These are phyloP conservation scores for Aspergillus calidoustus DNA, from an alignment of 2,329 filamentous ascomycete genomes.

Conservation along the genomic window DNA sequence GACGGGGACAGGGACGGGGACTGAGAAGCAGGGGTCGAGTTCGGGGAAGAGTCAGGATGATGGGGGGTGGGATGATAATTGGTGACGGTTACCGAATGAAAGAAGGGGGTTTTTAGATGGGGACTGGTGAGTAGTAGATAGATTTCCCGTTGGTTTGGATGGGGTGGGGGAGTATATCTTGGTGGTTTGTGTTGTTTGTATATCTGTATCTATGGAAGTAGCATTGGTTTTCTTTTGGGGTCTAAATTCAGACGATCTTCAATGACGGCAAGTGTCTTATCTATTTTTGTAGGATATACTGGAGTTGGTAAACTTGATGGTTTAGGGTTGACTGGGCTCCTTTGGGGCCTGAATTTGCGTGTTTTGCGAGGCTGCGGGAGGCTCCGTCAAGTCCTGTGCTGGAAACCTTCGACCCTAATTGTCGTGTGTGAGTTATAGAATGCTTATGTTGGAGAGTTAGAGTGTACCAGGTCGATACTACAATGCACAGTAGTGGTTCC, in stretches of 20 bases:
- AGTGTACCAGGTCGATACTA: no score
- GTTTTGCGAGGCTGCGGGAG: no score
- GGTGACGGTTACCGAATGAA: conserved; percentile 31
- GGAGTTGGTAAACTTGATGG: no score
- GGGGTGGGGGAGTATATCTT: not conserved
- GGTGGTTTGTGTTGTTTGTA: not conserved
- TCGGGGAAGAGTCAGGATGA: conserved; percentile 58
- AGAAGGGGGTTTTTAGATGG: not conserved
- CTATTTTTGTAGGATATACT: not conserved
- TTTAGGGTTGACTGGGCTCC: no score
- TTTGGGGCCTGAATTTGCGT: no score
- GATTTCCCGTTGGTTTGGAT: not conserved
- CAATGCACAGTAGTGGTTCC: no score
- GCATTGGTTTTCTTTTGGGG: not conserved
- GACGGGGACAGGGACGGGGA: not conserved
- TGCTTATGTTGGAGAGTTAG: no score
- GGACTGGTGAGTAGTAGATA: conserved; percentile 3
- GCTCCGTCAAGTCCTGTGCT: no score
- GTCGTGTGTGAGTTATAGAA: no score
- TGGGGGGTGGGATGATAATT: conserved; percentile 58
- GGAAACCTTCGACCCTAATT: no score
- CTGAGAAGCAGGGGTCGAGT: not conserved
- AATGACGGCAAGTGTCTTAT: not conserved
- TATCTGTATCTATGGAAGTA: conserved; percentile 4
- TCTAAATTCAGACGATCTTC: not conserved